Percentiles rank a stretch among this genome's conserved stretches.
phyloP scores from a whole-genome alignment of 78 protist species.

The Cavenderia fasciculata region DNA sequence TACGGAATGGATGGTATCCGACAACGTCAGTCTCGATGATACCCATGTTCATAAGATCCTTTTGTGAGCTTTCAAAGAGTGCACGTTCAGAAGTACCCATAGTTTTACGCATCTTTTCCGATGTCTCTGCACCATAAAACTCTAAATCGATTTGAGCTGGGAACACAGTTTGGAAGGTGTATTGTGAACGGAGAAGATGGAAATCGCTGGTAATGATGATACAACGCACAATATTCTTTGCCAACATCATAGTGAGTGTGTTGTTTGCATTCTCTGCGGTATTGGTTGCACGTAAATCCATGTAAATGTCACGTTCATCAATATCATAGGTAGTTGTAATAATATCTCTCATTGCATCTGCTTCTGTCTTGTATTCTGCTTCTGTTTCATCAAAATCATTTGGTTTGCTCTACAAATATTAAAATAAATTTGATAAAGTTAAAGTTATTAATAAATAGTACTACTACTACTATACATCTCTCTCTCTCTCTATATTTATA shows the following conservation, averaged over 20 bases:
- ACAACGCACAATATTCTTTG: neutral
- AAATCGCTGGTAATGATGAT: constrained; percentile 44
- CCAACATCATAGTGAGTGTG: neutral
- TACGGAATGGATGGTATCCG: constrained; percentile 67
- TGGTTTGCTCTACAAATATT: too few relatives aligned
- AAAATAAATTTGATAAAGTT: too few relatives aligned
- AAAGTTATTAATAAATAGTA: too few relatives aligned
- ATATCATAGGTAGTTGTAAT: neutral
- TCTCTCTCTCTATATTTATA: too few relatives aligned
- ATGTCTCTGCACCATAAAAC: constrained; percentile 16
- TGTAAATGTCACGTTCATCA: neutral
- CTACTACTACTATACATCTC: too few relatives aligned
- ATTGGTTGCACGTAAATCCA: constrained; percentile 28
- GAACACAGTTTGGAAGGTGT: constrained; percentile 52
- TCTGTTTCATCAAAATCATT: neutral
- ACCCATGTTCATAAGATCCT: constrained; percentile 7
- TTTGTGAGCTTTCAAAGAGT: constrained; percentile 8
- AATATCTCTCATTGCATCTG: constrained; percentile 44
- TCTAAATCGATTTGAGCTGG: constrained; percentile 19
- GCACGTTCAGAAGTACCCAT: neutral
- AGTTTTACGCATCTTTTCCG: neutral
- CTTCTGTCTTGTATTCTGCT: constrained; percentile 22
- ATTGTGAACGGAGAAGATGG: constrained; percentile 50
- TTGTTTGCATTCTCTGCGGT: constrained; percentile 61
- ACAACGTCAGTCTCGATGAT: neutral